Conservation (phyloP, 495 filamentous ascomycete species). For the Penicillium lividum region DNA sequence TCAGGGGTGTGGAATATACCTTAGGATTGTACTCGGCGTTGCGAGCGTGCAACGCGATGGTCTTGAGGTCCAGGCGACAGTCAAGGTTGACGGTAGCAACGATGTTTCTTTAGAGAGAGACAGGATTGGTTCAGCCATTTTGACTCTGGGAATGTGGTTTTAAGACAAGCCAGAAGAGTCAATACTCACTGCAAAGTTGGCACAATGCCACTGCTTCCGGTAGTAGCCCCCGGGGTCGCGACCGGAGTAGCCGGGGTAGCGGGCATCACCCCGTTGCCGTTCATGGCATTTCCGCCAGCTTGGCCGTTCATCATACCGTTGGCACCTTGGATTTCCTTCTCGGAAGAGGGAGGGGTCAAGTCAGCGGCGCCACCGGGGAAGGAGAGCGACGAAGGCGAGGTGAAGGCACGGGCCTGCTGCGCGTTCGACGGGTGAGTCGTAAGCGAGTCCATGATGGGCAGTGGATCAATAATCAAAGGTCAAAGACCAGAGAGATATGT, state of each 20-base stretch:
- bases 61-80: slow-evolving; percentile 97
- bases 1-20: slow-evolving; percentile 61
- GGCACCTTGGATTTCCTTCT: slow-evolving; percentile 58
- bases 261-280: slow-evolving; percentile 86
- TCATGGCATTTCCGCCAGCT: slow-evolving; percentile 61
- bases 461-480: not conserved
- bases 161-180: slow-evolving; percentile 47
- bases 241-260: slow-evolving; percentile 95
- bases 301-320: slow-evolving; percentile 58
- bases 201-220: slow-evolving; percentile 85
- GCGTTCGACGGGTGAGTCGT: slow-evolving; percentile 88
- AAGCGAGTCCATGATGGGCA: slow-evolving; percentile 72
- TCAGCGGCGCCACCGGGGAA: slow-evolving; percentile 84
- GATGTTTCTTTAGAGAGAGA: slow-evolving; percentile 87
- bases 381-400: slow-evolving; percentile 82
- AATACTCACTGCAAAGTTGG: slow-evolving; percentile 98
- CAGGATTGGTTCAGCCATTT: slow-evolving; percentile 51
- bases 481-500: not conserved
- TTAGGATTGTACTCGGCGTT: slow-evolving; percentile 99
- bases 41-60: slow-evolving; percentile 95
- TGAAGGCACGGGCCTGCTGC: slow-evolving; percentile 88
- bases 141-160: slow-evolving; percentile 27
- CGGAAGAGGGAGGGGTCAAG: slow-evolving; percentile 72
- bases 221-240: slow-evolving; percentile 80
- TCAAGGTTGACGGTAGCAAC: slow-evolving; percentile 99